Base-by-base conservation (phyloP, 2,329 filamentous ascomycete genomes). In the Beauveria varroae region DNA sequence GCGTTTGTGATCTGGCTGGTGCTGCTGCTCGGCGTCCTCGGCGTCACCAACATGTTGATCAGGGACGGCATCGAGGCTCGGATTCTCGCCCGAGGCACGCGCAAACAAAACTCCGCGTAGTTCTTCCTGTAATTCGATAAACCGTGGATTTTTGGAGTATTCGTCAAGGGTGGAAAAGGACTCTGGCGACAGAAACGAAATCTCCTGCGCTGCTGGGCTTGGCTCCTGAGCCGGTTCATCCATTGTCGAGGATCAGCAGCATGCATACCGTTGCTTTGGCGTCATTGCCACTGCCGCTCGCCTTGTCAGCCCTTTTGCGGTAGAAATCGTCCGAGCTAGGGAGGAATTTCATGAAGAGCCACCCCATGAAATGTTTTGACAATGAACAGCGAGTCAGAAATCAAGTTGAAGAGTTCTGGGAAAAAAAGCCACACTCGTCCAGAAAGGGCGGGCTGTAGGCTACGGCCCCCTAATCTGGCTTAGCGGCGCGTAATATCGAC, bases 111-210 rank as follows among this genome's bases (percentile, higher is more conserved):
- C 73, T 24, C 70, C 71, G 58, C 76, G 72, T 4, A 80, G 69
- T 63, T 79, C 73, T 67, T 78, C 74, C 60, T 79, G 76, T 0
- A 76, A 74, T 28, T 78, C 75, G 18, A 79, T 69, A 59, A 78
- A 79, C 3, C 72, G 71, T 2, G 77, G 76, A 55, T 79, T 70
- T 22, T 67, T 63, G 3, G 73, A 66, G 22, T 73, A 68, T 22
- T 74, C 72, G 28, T 75, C 71, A 1, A 67, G 62, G 7, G 67
- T 65, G 22, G 69, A 68, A 43, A 68, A 65, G 22, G 67, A 65
- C 47, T 62, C 60, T 10, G 60, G 60, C 37, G 60, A 62, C 50
- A 61, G 24, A n/a, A 61, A 61, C 9, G 59, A 61, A 24, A 22
- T 52, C n/a, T 54, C 52, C 51, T 54, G 57, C 24, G 47, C 24